Base-by-base conservation (phyloP, 768 basidiomycete species). In the Lyophyllum atratum region DNA sequence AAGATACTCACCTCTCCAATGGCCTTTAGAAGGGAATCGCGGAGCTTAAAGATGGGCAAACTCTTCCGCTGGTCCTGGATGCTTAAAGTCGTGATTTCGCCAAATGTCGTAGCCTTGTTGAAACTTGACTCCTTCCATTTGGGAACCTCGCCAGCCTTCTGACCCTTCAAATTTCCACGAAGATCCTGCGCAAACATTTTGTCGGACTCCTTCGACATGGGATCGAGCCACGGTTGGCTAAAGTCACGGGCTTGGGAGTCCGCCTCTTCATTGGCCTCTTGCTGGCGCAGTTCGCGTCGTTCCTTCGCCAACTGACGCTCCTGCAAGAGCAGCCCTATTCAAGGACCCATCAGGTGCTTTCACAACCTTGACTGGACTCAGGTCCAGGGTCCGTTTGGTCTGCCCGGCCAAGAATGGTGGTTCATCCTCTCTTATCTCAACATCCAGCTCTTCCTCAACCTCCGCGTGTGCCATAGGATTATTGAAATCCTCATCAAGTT, bases 311-410 rank as follows among this genome's bases (percentile, higher is more conserved):
- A 76, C 1, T n/a, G 95, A 87, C 22, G 95, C 94, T 21, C 96
- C 95, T 1, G 93, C 92, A 37, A 98, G 81, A 5, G 97, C 97
- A 19, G 97, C 95, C 58, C 97, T 82, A 65, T 99, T 99, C 56
- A 99, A 71, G 6, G 95, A 95, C 19, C 97, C 97, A 74, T 99
- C 97, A 0, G 97, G 97, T 21, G 97, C 97, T 70, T 98, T 98
- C 68, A 99, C 91, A 59, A 99, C 92, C 73, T 98, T 98, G 64
- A 98, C 94, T 0, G 97, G 97, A 68, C 93, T 95, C 31, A 99
- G 83, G 59, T 98, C 94, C 22, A 98, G 82, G 1, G 95, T 95
- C 56, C 90, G 86, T 74, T 97, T 97, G 54, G 95, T 97, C 75
- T 98, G 97, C 15, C 97, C 97, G 14, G 92, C 86, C 21, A 99